Evolutionary conservation across 305 asterid genomes (phyloP), one percentile per base, ranked within the genome.

Genomic region (Fraxinus angustifolia): DNA sequence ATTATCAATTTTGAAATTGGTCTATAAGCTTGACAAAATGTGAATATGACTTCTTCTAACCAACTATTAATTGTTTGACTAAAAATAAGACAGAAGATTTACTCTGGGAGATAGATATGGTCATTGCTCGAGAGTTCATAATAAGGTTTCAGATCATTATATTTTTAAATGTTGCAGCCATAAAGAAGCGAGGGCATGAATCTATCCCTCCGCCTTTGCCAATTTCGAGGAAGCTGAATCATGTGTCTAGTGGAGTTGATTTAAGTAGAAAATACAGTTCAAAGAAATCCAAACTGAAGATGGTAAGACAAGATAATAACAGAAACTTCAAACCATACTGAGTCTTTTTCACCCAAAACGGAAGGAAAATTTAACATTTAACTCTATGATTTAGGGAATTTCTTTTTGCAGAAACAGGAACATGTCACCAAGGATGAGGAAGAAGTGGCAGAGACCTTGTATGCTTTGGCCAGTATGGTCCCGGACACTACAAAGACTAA

Each of bases 401-500:
- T 62, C 79, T 14, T 84, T 10, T 79, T 80, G 79, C 91, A 86
- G 88, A 82, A 81, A 79, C 83, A 76, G 77, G 85, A 86, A 62
- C 78, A 53, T 45, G 79, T 93, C 79, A 89, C 91, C 72, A 88
- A 91, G 89, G 98, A 92, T 74, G 97, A 94, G 87, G 90, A 88
- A 88, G 98, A 94, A 89, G 98, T 94, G 82, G 97, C 91, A 12
- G 93, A 93, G 87, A 88, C 97, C 78, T 90, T 94, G 40, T 87
- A 67, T 84, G 90, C 94, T 58, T 86, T 93, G 83, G 93, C 98
- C 0, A 88, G 83, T 81, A 79, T 88, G 85, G 85, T 90, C 81
- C 79, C 87, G 8, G 90, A 82, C 74, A 30, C 87, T 38, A 72
- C 71, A 50, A 84, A 82, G 80, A 74, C 77, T 26, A 81, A 79